phyloP scores from a whole-genome alignment of 2,329 filamentous ascomycete genomes.

The Byssothecium circinans region DNA sequence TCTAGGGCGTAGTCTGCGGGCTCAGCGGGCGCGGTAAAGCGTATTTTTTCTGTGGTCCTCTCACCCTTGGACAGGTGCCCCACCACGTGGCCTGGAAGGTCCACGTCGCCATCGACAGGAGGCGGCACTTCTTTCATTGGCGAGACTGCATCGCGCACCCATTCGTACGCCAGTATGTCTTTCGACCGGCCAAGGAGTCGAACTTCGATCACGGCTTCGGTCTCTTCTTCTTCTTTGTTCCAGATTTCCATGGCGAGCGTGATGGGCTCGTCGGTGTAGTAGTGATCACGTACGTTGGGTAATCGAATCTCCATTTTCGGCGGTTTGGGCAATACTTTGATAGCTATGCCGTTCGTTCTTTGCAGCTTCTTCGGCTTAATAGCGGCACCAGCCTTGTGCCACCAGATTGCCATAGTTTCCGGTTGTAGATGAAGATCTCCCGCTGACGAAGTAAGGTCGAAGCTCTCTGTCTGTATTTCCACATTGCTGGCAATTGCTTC shows the following conservation, averaged over 20 bases:
- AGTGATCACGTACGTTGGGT: slow-evolving; percentile 65
- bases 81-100: slow-evolving; percentile 42
- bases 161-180: slow-evolving; percentile 49
- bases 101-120: slow-evolving; percentile 26
- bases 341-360: slow-evolving; percentile 49
- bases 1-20: slow-evolving; percentile 67
- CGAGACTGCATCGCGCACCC: slow-evolving; percentile 45
- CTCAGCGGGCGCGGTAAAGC: slow-evolving; percentile 46
- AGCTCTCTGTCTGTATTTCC: slow-evolving; percentile 64
- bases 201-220: slow-evolving; percentile 70
- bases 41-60: slow-evolving; percentile 38
- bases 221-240: slow-evolving; percentile 83
- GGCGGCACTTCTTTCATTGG: slow-evolving; percentile 35
- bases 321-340: slow-evolving; percentile 82
- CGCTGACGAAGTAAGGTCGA: slow-evolving; percentile 68
- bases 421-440: slow-evolving; percentile 44
- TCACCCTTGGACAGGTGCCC: slow-evolving; percentile 38
- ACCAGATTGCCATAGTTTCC: slow-evolving; percentile 35
- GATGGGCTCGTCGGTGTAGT: slow-evolving; percentile 83
- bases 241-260: slow-evolving; percentile 67
- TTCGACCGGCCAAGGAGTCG: slow-evolving; percentile 63
- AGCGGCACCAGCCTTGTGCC: slow-evolving; percentile 27
- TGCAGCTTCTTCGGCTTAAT: slow-evolving; percentile 34
- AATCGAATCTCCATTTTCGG: slow-evolving; percentile 83
- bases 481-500: slow-evolving; percentile 66